Percentiles rank a stretch among this genome's conserved stretches.
phyloP scores from a whole-genome alignment of 2,329 filamentous ascomycete genomes.

The Claviceps purpurea region DNA sequence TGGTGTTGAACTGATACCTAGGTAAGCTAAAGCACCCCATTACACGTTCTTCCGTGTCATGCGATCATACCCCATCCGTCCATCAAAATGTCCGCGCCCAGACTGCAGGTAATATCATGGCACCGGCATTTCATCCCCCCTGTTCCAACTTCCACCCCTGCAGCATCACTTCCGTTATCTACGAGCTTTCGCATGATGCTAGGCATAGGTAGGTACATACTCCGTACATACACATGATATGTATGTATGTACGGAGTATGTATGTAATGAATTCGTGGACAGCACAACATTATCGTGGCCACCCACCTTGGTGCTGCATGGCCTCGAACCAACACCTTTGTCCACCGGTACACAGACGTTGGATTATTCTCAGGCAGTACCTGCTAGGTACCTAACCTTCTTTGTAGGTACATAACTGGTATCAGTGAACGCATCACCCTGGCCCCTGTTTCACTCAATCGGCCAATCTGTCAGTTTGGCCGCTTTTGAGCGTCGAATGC shows the following conservation, averaged over 20 bases:
- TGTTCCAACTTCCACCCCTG: not conserved
- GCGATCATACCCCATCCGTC: not conserved
- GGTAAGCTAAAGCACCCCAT: not conserved
- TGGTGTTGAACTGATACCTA: not conserved
- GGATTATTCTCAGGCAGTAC: not conserved
- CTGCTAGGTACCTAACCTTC: not conserved
- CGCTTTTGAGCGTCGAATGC: conserved; percentile 9
- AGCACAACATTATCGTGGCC: not conserved
- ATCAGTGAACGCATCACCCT: conserved; percentile 9
- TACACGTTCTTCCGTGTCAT: not conserved
- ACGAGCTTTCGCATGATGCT: not conserved
- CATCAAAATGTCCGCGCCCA: not conserved
- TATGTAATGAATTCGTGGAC: not conserved
- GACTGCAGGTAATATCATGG: not conserved
- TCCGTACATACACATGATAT: too few relatives aligned
- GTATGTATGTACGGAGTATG: too few relatives aligned
- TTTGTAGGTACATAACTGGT: conserved; percentile 6
- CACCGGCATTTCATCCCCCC: not conserved
- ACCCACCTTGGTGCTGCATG: not conserved
- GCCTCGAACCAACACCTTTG: not conserved
- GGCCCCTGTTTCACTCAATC: conserved; percentile 11
- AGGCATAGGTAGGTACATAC: not conserved
- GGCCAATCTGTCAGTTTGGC: conserved; percentile 11
- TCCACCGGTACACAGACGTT: conserved; percentile 5
- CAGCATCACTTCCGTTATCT: not conserved